A percentile compares a stretch with the other conserved stretches of the same genome.
Evolutionary conservation across 345 rosid genomes (phyloP).

Genomic region (Populus alba): DNA sequence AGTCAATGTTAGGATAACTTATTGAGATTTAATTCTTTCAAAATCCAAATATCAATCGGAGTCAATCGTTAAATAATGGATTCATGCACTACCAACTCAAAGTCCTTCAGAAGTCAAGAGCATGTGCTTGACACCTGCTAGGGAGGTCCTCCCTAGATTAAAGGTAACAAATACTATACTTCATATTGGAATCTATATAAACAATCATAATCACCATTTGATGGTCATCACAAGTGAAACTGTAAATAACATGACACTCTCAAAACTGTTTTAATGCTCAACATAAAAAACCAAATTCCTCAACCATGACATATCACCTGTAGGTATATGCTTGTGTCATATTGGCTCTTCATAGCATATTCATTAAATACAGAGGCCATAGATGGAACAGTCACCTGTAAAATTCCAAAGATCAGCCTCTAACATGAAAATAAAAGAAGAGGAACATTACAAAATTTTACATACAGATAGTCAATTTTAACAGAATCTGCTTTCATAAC

Average conservation of each 20-base stretch:
- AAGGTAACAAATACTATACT: neutral
- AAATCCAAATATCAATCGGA: conserved; percentile 6
- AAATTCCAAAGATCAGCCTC: conserved; percentile 24
- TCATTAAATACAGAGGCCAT: conserved; percentile 97
- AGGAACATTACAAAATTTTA: neutral
- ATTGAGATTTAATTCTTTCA: neutral
- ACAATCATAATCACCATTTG: neutral
- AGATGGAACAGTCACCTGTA: conserved; percentile 93
- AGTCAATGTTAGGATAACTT: neutral
- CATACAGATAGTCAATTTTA: neutral
- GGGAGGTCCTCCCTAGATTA: neutral
- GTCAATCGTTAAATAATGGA: no score
- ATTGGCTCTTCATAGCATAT: conserved; percentile 95
- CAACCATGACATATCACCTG: conserved; percentile 52
- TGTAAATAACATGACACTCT: neutral
- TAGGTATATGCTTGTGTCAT: conserved; percentile 95
- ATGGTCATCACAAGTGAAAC: neutral
- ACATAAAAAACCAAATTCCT: neutral
- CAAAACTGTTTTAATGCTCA: neutral
- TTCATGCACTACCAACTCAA: no score
- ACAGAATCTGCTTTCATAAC: neutral
- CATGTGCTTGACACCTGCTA: neutral
- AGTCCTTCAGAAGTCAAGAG: no score
- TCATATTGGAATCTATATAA: neutral
- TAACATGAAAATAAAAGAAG: conserved; percentile 1